Evolutionary conservation across 345 rosid species (phyloP).

Genomic region (Eucalyptus cloeziana): DNA sequence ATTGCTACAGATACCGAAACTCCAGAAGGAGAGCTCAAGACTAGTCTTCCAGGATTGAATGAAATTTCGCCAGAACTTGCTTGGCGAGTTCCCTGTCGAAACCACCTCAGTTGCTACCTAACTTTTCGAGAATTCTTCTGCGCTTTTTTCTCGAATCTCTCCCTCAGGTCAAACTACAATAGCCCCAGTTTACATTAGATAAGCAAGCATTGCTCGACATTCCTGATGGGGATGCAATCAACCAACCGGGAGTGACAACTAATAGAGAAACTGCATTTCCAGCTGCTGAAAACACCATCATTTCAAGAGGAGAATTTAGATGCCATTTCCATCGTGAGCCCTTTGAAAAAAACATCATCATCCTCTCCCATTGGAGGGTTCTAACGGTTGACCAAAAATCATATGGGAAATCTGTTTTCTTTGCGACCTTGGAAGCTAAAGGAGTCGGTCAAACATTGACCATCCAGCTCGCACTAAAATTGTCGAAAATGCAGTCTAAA

Average conservation of each 20-base stretch:
- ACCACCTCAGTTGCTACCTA: neutral
- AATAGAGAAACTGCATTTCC: neutral
- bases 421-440: neutral
- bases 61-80: neutral
- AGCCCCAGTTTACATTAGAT: neutral
- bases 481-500: neutral
- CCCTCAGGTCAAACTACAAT: neutral
- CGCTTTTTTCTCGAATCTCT: neutral
- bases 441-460: neutral
- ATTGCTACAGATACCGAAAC: neutral
- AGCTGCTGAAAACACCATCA: neutral
- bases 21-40: neutral
- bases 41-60: neutral
- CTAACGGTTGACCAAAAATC: neutral
- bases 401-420: neutral
- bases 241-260: neutral
- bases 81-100: neutral
- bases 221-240: neutral
- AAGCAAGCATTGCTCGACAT: neutral
- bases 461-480: neutral
- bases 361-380: neutral
- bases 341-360: neutral
- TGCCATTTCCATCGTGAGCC: neutral
- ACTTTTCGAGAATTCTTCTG: neutral
- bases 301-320: neutral